Base-by-base conservation (phyloP, 2,329 filamentous ascomycete species). In the Colletotrichum agaves region DNA sequence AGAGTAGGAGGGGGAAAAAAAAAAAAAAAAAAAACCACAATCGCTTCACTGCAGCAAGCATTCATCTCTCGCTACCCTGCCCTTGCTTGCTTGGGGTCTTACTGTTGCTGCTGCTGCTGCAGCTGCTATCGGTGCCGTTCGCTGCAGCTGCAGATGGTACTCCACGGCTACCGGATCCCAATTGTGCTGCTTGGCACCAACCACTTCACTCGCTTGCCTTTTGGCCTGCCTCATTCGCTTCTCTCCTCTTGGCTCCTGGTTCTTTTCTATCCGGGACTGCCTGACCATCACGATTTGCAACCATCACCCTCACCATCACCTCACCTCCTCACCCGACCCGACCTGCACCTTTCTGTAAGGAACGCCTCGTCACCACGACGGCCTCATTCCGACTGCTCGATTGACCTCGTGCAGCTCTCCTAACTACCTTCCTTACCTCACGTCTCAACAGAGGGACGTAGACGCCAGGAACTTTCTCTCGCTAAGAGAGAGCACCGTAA, bases 121-220 rank as follows among this genome's bases (percentile, higher is more conserved):
- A 19, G 27, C 46, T 53, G 46, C 39, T 50, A 31, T 43, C 43
- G 57, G 13, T 39, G 57, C 58, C 63, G 63, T 23, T 58, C 39
- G 63, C 60, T 66, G 58, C 37, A 56, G 63, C 64, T 67, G 60
- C 60, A 58, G 60, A 63, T 41, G 39, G 27, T 43, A 50, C 61
- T 52, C 31, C 33, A 23, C 49, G 44, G 60, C 49, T 60, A 60
- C 61, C 44, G 37, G 37, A 13, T 44, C 27, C 39, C 43, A 47
- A 23, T 52, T 49, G 19, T 41, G 21, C 53, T 64, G 52, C 39
- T 53, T 19, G 53, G 53, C 61, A 59, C 64, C 64, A 64, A 52
- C 53, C 61, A 59, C 44, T 59, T 46, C 61, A n/a, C 46, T 41
- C 52, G 53, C 61, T 64, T 49, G 53, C 47, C 23, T 50, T 17